Conservation (phyloP, 1,284 basidiomycete species). For the Moniliella sp. region DNA sequence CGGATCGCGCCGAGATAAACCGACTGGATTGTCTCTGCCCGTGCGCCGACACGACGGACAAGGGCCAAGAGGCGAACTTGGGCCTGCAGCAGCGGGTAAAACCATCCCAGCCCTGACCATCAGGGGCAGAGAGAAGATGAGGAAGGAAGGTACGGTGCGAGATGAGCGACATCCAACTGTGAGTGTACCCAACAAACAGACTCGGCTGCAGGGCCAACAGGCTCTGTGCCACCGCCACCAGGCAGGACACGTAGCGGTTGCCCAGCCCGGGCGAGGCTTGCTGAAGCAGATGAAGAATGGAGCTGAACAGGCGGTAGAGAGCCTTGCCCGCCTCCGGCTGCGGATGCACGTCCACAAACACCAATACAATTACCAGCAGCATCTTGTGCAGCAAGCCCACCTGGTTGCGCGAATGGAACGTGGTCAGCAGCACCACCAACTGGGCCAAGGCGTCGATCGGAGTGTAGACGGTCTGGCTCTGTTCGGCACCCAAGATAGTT, state of each 20-base stretch:
- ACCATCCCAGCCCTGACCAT: constrained; percentile 84
- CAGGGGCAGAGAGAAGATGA: constrained; percentile 61
- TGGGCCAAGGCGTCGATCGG: constrained; percentile 86
- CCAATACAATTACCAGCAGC: constrained; percentile 82
- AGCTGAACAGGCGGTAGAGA: constrained; percentile 93
- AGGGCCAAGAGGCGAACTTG: constrained; percentile 81
- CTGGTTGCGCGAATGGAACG: constrained; percentile 90
- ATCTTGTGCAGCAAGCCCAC: constrained; percentile 94
- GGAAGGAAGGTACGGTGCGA: constrained; percentile 95
- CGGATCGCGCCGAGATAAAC: constrained; percentile 81
- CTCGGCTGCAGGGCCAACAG: constrained; percentile 86
- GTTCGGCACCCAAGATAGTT: constrained; percentile 53
- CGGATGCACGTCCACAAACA: constrained; percentile 81
- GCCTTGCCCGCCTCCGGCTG: constrained; percentile 74
- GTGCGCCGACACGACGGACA: constrained; percentile 60
- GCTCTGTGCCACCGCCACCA: constrained; percentile 71
- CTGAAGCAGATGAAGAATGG: constrained; percentile 86
- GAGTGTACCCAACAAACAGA: constrained; percentile 91
- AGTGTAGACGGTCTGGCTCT: constrained; percentile 52
- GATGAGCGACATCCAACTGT: constrained; percentile 89
- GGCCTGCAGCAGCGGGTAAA: constrained; percentile 76
- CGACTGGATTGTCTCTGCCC: constrained; percentile 61
- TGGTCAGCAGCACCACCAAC: constrained; percentile 91
- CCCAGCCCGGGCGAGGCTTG: constrained; percentile 67
- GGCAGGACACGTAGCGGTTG: constrained; percentile 60